phyloP scores from a whole-genome alignment of 2,329 filamentous ascomycete genomes.

The Clathrospora elynae region DNA sequence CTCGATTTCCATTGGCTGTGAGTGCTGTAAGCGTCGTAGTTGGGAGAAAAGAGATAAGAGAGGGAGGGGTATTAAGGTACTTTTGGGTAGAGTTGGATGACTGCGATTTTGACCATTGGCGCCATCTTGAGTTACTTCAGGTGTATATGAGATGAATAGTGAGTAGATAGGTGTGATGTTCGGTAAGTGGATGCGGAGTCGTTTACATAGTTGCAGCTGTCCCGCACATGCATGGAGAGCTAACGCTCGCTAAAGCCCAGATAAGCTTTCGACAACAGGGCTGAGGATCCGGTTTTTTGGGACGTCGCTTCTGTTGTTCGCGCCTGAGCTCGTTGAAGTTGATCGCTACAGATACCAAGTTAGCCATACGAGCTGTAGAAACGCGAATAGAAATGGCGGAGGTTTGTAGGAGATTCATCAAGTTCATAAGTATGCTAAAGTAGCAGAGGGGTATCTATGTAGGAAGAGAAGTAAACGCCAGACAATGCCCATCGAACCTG shows the following conservation, averaged over 20 bases:
- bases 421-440: background rate
- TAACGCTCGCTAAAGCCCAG: constrained; percentile 17
- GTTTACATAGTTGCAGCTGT: constrained; percentile 2
- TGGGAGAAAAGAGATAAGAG: background rate
- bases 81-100: constrained; percentile 58
- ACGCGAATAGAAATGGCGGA: background rate
- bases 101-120: constrained; percentile 54
- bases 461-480: constrained; percentile 9
- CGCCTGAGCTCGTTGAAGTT: background rate
- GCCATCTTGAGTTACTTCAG: no score
- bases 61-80: constrained; percentile 32
- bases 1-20: constrained; percentile 55
- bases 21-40: background rate
- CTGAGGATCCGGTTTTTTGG: no score
- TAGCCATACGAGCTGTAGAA: background rate
- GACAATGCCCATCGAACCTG: constrained; percentile 1
- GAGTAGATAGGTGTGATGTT: constrained; percentile 1
- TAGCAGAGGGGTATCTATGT: constrained; percentile 22
- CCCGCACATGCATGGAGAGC: constrained; percentile 5
- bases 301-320: no score
- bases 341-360: no score
- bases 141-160: no score
- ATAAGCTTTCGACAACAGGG: constrained; percentile 11
- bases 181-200: background rate
- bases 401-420: background rate